Base-by-base conservation (phyloP, 2,329 filamentous ascomycete genomes). In the Fusarium coicis region DNA sequence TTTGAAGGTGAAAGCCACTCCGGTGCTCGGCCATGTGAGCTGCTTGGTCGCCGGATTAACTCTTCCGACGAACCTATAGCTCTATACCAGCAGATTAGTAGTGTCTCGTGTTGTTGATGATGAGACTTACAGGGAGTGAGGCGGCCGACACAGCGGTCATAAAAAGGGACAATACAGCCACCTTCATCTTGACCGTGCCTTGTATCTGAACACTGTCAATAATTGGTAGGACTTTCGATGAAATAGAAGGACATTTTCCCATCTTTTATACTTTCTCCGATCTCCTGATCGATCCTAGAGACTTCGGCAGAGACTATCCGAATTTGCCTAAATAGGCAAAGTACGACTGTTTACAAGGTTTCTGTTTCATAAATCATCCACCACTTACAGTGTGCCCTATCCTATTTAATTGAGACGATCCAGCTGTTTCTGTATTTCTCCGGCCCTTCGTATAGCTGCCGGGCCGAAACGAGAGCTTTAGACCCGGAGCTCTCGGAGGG, bases 1-100 rank as follows among this genome's bases (percentile, higher is more conserved):
- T 16, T 75, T 80, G 68, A 85, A 85, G 3, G 77, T 79, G 63
- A 85, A 85, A 0, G 80, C 77, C 5, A 85, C 76, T 21, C 84
- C 84, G 2, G 83, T 84, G 46, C 81, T 82, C 0, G 84, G 82
- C 84, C 84, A 85, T n/a, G 82, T 84, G 26, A 85, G 77, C 72
- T 85, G 81, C 50, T 80, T 81, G 11, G 83, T 85, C 23, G 78
- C 76, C 2, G 84, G 83, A 52, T 85, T 84, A 30, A 85, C 83
- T 46, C 83, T 77, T n/a, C 83, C 83, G 18, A 84, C 70, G 64
- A 80, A 81, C 12, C 68, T 42, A 30, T 74, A 75, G 18, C n/a
- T 37, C 73, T 75, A 4, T 1, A 15, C 4, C 9, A 1, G 3
- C 11, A 2, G 4, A 30, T 73, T n/a, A 74, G 67, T 55, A 14